Evolutionary conservation across 768 basidiomycete species (phyloP), one percentile per base, ranked within the genome.

Genomic region (Lanmaoa pseudosensibilis): DNA sequence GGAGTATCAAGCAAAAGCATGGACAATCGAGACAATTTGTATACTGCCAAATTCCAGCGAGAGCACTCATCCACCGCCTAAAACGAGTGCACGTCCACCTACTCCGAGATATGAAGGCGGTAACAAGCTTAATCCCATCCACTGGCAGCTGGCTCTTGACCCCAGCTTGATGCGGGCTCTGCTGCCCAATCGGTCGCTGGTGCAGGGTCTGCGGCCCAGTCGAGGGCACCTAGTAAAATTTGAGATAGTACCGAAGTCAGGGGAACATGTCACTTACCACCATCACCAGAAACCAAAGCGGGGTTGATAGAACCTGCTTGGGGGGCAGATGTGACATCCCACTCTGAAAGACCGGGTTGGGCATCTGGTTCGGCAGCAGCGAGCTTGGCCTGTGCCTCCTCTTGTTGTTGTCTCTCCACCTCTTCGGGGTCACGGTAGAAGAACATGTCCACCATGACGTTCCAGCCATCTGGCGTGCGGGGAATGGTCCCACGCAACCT

Each of bases 381-480:
- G 50, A 78, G 76, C 77, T 94, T 94, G 65, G 91, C 91, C 61
- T 88, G 85, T 27, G 92, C 91, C 73, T 92, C 93, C 73, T 94
- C 95, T 70, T 91, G 87, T 72, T 94, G 92, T 78, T 98, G 96
- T 78, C 90, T 92, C 85, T 98, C 95, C 65, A 98, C 91, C 77
- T 99, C 97, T 74, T 99, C 95, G 59, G 96, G 94, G 78, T 98
- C 96, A 69, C 96, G 92, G 86, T 98, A 98, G 88, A 98, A 94
- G 89, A 95, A 95, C 88, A 96, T 90, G 76, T 96, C 95, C 63
- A 95, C 94, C 92, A 98, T 97, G 75, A 97, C 90, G 73, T 87
- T 91, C 97, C 97, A 99, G 67, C 90, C 92, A 60, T 96, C 94
- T 59, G 84, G 74, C 40, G 92, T 89, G 67, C 97, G 86, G 57